Conservation (phyloP, 2,329 filamentous ascomycete genomes). For the Alternaria arbusti region DNA sequence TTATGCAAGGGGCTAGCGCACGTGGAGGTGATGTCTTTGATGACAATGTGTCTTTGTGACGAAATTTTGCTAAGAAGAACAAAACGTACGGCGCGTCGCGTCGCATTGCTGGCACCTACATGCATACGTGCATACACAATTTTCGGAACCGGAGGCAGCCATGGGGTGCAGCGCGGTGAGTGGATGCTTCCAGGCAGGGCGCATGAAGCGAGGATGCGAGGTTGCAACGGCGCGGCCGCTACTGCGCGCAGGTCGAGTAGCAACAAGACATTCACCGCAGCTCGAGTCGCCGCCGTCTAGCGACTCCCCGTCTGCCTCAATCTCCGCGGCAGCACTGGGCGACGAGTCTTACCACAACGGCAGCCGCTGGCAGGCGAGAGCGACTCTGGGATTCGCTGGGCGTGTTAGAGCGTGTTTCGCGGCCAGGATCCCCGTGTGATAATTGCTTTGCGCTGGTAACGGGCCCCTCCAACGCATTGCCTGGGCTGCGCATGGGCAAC, state of each 20-base stretch:
- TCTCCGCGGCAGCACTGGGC: slow-evolving; percentile 4
- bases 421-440: slow-evolving; percentile 36
- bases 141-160: not conserved
- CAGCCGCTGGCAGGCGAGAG: slow-evolving; percentile 9
- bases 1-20: slow-evolving; percentile 7
- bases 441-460: slow-evolving; percentile 30
- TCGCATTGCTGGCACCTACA: not conserved
- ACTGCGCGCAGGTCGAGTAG: slow-evolving; percentile 7
- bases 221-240: slow-evolving; percentile 9
- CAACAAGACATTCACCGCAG: slow-evolving; percentile 10
- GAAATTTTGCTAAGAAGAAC: not conserved
- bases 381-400: slow-evolving; percentile 17
- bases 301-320: slow-evolving; percentile 21
- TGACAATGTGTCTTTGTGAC: not conserved
- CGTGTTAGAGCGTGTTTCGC: slow-evolving; percentile 21
- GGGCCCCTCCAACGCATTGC: slow-evolving; percentile 28
- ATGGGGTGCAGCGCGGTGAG: not conserved
- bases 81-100: not conserved
- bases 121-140: not conserved
- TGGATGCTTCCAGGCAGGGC: not conserved
- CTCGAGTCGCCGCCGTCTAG: slow-evolving; percentile 14
- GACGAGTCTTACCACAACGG: slow-evolving; percentile 3
- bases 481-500: slow-evolving; percentile 28
- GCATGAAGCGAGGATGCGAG: slow-evolving; percentile 9
- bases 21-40: slow-evolving; percentile 8